Evolutionary conservation across 129 eudicot species (phyloP).

Genomic region (Heracleum sosnowskyi): DNA sequence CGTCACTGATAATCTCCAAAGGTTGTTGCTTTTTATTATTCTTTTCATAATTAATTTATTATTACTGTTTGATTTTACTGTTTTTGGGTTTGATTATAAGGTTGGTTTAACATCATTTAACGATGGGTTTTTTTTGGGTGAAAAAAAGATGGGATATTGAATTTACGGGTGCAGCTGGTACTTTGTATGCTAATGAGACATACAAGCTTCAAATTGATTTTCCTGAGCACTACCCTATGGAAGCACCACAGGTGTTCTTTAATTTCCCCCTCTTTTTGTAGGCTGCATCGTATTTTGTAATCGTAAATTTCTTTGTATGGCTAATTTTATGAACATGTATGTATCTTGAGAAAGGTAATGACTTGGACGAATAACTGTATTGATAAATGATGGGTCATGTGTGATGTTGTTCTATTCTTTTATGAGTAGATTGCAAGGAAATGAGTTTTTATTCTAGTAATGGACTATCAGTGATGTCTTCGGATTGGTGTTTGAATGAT

Average conservation of each 20-base stretch:
- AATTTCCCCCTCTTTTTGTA: not conserved
- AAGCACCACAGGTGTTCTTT: slow-evolving; percentile 69
- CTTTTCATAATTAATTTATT: not conserved
- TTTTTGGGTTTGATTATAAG: not conserved
- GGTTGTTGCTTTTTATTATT: slow-evolving; percentile 22
- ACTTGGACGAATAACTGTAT: not conserved
- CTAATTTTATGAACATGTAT: not conserved
- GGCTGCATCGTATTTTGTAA: not conserved
- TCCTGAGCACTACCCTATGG: slow-evolving; percentile 37
- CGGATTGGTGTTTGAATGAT: not conserved
- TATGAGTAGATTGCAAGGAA: not conserved
- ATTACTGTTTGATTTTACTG: not conserved
- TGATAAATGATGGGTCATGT: not conserved
- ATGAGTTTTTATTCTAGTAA: not conserved
- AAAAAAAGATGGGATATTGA: slow-evolving; percentile 70
- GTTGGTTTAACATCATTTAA: not conserved
- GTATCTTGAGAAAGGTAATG: not conserved
- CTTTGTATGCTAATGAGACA: slow-evolving; percentile 48
- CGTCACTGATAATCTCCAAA: slow-evolving; percentile 79
- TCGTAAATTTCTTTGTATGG: not conserved
- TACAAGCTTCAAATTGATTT: slow-evolving; percentile 13
- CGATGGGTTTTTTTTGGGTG: not conserved
- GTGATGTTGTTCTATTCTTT: not conserved
- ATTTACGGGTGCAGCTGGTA: slow-evolving; percentile 75
- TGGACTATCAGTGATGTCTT: not conserved